Conservation (phyloP, 345 rosid species). For the Corchorus capsularis region DNA sequence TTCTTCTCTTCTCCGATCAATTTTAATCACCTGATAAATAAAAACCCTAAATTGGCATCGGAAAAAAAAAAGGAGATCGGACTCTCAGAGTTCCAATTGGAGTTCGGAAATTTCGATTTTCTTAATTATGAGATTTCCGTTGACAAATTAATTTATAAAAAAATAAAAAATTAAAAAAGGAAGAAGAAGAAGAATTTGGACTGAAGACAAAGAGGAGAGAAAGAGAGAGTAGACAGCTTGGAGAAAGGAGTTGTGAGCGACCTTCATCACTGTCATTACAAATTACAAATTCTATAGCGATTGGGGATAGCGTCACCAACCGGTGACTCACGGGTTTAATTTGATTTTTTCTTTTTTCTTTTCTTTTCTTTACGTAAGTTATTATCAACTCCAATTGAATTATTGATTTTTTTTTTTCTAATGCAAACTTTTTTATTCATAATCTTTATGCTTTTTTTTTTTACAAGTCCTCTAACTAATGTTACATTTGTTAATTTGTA, state of each 20-base stretch:
- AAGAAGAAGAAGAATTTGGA: background rate
- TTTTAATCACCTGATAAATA: background rate
- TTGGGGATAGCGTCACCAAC: background rate
- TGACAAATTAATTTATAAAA: background rate
- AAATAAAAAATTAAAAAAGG: background rate
- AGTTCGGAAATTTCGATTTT: background rate
- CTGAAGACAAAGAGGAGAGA: slow-evolving; percentile 9
- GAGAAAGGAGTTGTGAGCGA: slow-evolving; percentile 15
- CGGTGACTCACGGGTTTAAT: slow-evolving; percentile 9
- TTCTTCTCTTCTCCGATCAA: slow-evolving; percentile 7
- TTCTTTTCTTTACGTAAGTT: background rate
- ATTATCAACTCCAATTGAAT: too few species aligned
- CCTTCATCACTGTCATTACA: slow-evolving; percentile 3
- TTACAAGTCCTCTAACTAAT: too few species aligned
- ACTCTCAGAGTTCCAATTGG: background rate
- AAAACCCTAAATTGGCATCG: slow-evolving; percentile 22
- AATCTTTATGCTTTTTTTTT: too few species aligned
- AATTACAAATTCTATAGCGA: background rate
- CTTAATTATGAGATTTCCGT: background rate
- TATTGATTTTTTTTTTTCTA: too few species aligned
- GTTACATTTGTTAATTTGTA: too few species aligned
- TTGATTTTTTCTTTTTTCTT: background rate
- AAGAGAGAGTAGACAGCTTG: slow-evolving; percentile 23
- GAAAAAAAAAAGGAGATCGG: background rate
- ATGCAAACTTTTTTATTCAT: too few species aligned